These are phyloP conservation scores for Beta macrorhiza DNA, from an alignment of 179 eudicot species.

Conservation along the genomic window DNA sequence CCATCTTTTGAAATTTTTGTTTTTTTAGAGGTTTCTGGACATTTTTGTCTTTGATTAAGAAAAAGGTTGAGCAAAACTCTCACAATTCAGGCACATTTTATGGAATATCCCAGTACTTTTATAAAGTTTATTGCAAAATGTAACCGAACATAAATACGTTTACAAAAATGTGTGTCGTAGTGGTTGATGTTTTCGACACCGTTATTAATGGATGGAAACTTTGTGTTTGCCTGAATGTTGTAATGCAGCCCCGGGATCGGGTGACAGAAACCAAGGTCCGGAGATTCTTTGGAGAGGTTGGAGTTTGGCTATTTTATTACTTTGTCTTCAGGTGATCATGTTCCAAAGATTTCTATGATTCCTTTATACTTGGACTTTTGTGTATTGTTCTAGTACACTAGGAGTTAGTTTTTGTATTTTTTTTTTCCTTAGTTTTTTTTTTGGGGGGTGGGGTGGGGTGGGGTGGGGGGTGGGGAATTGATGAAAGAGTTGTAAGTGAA, in stretches of 20 bases:
- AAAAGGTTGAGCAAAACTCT: too few species aligned
- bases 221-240: not conserved
- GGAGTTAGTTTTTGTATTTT: not conserved
- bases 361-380: not conserved
- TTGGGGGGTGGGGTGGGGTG: not conserved
- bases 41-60: too few species aligned
- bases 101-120: too few species aligned
- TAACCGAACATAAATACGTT: too few species aligned
- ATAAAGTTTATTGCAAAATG: too few species aligned
- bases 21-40: too few species aligned
- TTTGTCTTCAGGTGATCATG: conserved; percentile 36
- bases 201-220: not conserved
- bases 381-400: not conserved
- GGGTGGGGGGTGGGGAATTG: not conserved
- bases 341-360: conserved; percentile 29
- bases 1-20: too few species aligned
- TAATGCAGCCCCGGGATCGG: conserved; percentile 23
- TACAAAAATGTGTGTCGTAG: not conserved
- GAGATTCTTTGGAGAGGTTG: conserved; percentile 31
- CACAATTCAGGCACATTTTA: too few species aligned
- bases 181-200: not conserved
- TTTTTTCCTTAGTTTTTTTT: not conserved
- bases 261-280: conserved; percentile 25
- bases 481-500: not conserved
- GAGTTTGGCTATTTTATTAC: conserved; percentile 35